Percentiles rank a stretch among this genome's conserved stretches.
Evolutionary conservation across 1,284 basidiomycete species (phyloP).

Genomic region (Puccinia hordei): DNA sequence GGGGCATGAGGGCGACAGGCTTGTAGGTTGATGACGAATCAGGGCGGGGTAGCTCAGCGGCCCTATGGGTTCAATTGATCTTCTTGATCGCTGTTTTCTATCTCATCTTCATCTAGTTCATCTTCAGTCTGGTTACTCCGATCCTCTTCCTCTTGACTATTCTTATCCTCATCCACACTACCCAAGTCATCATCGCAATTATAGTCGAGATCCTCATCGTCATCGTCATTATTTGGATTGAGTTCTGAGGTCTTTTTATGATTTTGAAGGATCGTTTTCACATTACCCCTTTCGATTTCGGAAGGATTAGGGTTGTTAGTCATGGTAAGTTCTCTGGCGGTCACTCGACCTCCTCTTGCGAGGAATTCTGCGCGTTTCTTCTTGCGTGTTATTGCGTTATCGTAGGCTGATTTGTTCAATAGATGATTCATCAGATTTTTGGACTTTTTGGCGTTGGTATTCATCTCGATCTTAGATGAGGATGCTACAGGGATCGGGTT

Average conservation of each 20-base stretch:
- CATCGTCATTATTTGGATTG: not conserved
- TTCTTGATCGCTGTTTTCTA: slow-evolving; percentile 18
- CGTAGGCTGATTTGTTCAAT: slow-evolving; percentile 18
- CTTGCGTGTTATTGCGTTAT: slow-evolving; percentile 7
- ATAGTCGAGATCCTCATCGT: slow-evolving; percentile 6
- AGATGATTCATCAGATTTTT: not conserved
- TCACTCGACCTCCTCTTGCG: slow-evolving; percentile 25
- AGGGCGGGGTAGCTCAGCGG: not conserved
- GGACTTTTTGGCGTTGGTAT: not conserved
- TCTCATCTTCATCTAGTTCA: slow-evolving; percentile 19
- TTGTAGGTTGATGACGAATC: not conserved
- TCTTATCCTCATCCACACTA: slow-evolving; percentile 22
- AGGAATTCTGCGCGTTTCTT: slow-evolving; percentile 33
- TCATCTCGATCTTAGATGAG: not conserved
- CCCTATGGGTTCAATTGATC: too few species aligned
- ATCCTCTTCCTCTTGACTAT: too few species aligned
- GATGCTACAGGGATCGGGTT: not conserved
- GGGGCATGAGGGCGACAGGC: too few species aligned
- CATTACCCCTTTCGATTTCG: slow-evolving; percentile 7
- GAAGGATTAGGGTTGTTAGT: not conserved
- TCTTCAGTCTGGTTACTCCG: slow-evolving; percentile 8
- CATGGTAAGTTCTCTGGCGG: not conserved
- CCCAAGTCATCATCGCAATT: slow-evolving; percentile 37
- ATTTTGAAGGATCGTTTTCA: slow-evolving; percentile 30
- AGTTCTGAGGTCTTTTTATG: not conserved